Base-by-base conservation (phyloP, 2,329 filamentous ascomycete genomes). In the Arthroderma sp. region DNA sequence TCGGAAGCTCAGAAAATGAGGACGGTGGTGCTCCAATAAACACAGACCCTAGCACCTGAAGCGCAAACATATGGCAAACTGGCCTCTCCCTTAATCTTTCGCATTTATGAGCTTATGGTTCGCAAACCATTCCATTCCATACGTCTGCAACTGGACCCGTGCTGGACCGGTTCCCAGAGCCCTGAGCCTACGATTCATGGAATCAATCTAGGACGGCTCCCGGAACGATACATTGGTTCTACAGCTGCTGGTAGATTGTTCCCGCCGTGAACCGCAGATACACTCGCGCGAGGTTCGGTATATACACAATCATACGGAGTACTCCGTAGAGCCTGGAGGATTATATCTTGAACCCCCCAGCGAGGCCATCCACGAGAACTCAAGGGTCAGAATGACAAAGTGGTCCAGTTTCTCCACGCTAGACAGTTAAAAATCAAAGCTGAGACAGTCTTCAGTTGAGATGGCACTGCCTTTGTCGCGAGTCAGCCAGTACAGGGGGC, bases 1-100 rank as follows among this genome's bases (percentile, higher is more conserved):
- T 73, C 21, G 72, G 73, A 58, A 71, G 75, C 28, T 72, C 70
- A 56, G 71, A 72, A 55, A 71, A 70, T 49, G 71, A 72, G 39
- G 53, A 58, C 7, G 59, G 37, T 28, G 56, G 57, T 13, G 43
- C 15, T 28, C 38, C 54, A 4, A 49, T 55, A 19, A 21, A 54
- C 13, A n/a, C 58, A 6, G 25, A 35, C 13, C 8, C 47, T 6
- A 51, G 47, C 25, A 28, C 11, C 25, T 51, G 47, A 51, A n/a
- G 28, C 28, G 15, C 47, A n/a, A 17, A 47, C 41, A 47, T 15
- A 47, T 23, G 41, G 41, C 21, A 47, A 13, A 25, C 13, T 28
- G 41, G 15, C 13, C 2, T 23, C 28, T 47, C 21, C 21, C 9
- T 21, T 47, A 3, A 47, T 47, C 23, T 25, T 23, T 11, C 11